Base-by-base conservation (phyloP, 1,139 yeast genomes). In the Candida glucosophila region DNA sequence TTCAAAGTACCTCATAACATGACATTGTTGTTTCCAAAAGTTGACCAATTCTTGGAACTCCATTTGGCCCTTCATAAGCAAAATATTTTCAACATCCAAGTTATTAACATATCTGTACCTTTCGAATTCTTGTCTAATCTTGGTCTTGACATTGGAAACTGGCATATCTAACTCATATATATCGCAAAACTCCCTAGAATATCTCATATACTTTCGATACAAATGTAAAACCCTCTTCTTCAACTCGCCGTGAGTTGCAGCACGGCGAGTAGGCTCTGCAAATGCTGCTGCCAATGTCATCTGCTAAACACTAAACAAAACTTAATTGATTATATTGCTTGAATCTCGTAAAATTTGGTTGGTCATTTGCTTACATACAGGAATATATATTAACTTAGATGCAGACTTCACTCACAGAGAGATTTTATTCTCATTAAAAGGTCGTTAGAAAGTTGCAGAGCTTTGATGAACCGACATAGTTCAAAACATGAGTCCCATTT, bases 21-120 rank as follows among this genome's bases (percentile, higher is more conserved):
- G 94, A 41, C 90, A 73, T 47, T 74, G 78, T 60, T 83, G 94
- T 55, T 83, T 83, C 95, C 95, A 83, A 62, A 82, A 83, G 58
- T 83, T 83, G 44, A 79, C 67, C 47, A 82, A 69, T 50, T 83
- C 95, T 51, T 83, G 95, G 54, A 76, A 83, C 55, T 83, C 95
- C 90, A 81, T 81, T 46, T 81, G 90, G 5, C 92, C 94, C 60
- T 80, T 79, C 63, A 80, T 75, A 41, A 75, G 72, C 32, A 82
- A 63, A 12, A 80, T 66, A 52, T 82, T 83, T 38, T 69, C 61
- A 22, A 79, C 73, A 17, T 73, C 73, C 35, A 77, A 52, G 47
- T 79, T 85, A 32, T 59, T 57, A 26, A 81, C 82, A 47, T 65
- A 80, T 48, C 94, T 68, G 46, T 83, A 77, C 60, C 93, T 53